A percentile compares a stretch with the other conserved stretches of the same genome.
Conservation (phyloP, 352 stramenopile genomes). For the Globisporangium polare region DNA sequence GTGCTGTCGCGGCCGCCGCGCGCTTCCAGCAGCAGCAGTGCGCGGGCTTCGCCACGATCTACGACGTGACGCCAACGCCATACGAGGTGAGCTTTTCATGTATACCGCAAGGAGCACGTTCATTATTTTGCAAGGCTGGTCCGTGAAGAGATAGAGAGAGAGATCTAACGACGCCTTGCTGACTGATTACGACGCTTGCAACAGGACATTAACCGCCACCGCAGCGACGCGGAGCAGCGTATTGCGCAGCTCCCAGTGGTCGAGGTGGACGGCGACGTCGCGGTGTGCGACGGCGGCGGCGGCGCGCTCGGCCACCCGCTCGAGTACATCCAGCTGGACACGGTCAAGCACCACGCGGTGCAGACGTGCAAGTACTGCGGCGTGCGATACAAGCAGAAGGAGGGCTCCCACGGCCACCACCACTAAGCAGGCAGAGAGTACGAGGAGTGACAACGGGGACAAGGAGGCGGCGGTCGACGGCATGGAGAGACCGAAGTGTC, state of each 20-base stretch:
- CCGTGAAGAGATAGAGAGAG: background rate
- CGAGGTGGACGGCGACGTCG: slow-evolving; percentile 88
- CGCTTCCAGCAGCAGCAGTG: slow-evolving; percentile 37
- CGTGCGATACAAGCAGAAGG: slow-evolving; percentile 87
- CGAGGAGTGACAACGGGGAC: background rate
- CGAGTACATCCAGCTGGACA: slow-evolving; percentile 94
- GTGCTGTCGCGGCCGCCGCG: slow-evolving; percentile 7
- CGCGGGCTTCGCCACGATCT: slow-evolving; percentile 60
- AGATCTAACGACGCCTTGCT: background rate
- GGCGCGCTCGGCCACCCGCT: slow-evolving; percentile 95
- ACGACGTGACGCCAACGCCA: slow-evolving; percentile 52
- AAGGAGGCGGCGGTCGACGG: background rate
- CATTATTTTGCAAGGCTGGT: background rate
- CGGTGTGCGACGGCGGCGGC: slow-evolving; percentile 94
- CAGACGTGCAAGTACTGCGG: slow-evolving; percentile 93
- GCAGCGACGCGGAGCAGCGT: slow-evolving; percentile 87
- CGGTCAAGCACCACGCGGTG: slow-evolving; percentile 57
- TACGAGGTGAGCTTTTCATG: slow-evolving; percentile 39
- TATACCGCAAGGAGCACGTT: background rate
- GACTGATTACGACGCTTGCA: background rate
- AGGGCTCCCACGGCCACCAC: slow-evolving; percentile 60
- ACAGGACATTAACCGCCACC: slow-evolving; percentile 79
- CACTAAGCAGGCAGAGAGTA: slow-evolving; percentile 15
- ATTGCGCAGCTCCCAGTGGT: slow-evolving; percentile 89
- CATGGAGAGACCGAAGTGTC: background rate